Evolutionary conservation across 176 grass and related monocot species (phyloP).

Genomic region (Triticum turgidum): DNA sequence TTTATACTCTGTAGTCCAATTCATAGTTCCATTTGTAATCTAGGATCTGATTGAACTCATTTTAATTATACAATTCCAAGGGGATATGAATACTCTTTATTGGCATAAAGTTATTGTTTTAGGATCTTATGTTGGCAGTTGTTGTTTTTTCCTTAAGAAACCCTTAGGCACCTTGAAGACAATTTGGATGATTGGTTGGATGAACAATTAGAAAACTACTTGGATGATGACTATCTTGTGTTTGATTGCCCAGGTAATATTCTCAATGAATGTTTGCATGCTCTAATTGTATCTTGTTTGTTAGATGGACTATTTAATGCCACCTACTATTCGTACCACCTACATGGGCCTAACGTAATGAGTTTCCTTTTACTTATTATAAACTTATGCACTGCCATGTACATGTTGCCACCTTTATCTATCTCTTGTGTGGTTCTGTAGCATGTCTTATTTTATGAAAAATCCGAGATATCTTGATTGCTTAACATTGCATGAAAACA

Average conservation of each 20-base stretch:
- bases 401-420: slow-evolving; percentile 6
- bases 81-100: not conserved
- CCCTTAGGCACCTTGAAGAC: slow-evolving; percentile 76
- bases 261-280: not conserved
- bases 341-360: not conserved
- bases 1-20: not conserved
- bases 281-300: not conserved
- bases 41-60: not conserved
- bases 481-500: not conserved
- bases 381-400: not conserved
- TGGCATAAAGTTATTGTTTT: not conserved
- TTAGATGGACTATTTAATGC: not conserved
- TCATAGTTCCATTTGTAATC: slow-evolving; percentile 1
- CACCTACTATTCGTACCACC: not conserved
- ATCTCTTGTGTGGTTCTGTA: not conserved
- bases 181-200: slow-evolving; percentile 96
- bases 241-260: slow-evolving; percentile 93
- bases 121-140: slow-evolving; percentile 23
- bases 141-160: slow-evolving; percentile 66
- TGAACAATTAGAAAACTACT: slow-evolving; percentile 80
- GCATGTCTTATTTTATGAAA: not conserved
- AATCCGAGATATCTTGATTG: not conserved
- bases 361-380: not conserved
- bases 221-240: slow-evolving; percentile 94
- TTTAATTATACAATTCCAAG: not conserved